A percentile compares a stretch with the other conserved stretches of the same genome.
These are phyloP conservation scores for Agrostemma githago DNA, from an alignment of 148 eudicot genomes.

Conservation along the genomic window DNA sequence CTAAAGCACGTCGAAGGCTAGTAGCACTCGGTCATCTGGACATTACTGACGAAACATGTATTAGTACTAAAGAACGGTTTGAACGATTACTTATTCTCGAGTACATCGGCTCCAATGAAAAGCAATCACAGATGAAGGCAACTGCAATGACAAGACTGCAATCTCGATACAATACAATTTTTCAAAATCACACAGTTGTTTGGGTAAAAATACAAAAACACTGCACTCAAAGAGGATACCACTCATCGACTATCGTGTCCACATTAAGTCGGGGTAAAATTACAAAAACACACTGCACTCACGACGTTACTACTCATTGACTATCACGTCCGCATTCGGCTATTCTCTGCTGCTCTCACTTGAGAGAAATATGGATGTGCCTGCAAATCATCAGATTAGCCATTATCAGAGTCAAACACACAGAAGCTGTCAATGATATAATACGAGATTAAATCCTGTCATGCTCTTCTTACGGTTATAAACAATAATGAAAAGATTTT, in stretches of 20 bases:
- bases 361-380: slow-evolving; percentile 85
- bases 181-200: slow-evolving; percentile 1
- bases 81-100: background rate
- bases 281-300: background rate
- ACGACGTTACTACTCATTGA: background rate
- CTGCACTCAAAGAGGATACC: background rate
- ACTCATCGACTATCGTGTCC: background rate
- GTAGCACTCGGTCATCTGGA: no score
- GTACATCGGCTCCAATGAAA: background rate
- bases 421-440: background rate
- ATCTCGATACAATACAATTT: slow-evolving; percentile 12
- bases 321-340: slow-evolving; percentile 75
- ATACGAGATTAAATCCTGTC: background rate
- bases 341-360: slow-evolving; percentile 91
- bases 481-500: background rate
- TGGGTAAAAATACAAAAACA: slow-evolving; percentile 11
- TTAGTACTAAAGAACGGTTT: no score
- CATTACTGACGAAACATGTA: no score
- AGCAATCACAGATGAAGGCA: background rate
- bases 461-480: background rate
- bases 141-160: slow-evolving; percentile 7
- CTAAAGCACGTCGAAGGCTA: background rate
- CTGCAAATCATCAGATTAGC: slow-evolving; percentile 26
- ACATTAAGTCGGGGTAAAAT: slow-evolving; percentile 3
- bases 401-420: background rate